These are phyloP conservation scores for Colletotrichum graminicola DNA, from an alignment of 2,329 filamentous ascomycete genomes.

Conservation along the genomic window DNA sequence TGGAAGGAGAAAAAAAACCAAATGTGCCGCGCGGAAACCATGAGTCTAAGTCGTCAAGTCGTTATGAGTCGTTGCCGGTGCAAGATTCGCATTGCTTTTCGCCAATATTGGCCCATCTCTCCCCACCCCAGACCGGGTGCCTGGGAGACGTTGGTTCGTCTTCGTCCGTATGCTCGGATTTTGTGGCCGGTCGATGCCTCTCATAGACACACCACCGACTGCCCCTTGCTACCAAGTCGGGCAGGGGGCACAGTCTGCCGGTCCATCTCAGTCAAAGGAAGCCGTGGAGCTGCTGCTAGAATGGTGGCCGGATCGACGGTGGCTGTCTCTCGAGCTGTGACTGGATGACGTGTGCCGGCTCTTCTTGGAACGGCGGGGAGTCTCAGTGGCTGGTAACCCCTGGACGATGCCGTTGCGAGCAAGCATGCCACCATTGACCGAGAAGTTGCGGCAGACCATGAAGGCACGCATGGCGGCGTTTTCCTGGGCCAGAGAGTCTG, in stretches of 20 bases:
- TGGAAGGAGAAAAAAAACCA: slow-evolving; percentile 21
- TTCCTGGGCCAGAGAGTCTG: slow-evolving; percentile 86
- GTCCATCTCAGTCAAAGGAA: slow-evolving; percentile 62
- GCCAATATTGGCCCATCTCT: slow-evolving; percentile 6
- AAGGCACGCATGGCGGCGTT: slow-evolving; percentile 96
- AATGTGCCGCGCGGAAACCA: slow-evolving; percentile 42
- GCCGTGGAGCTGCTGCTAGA: slow-evolving; percentile 74
- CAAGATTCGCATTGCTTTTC: slow-evolving; percentile 45
- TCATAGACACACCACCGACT: slow-evolving; percentile 43
- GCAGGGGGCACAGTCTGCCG: slow-evolving; percentile 16
- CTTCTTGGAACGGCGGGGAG: slow-evolving; percentile 63
- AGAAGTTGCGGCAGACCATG: slow-evolving; percentile 98
- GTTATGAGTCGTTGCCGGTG: slow-evolving; percentile 44
- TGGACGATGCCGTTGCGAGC: slow-evolving; percentile 77
- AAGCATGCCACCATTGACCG: slow-evolving; percentile 93
- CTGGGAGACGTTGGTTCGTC: not conserved
- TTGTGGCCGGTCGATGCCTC: slow-evolving; percentile 55
- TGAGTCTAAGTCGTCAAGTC: slow-evolving; percentile 43
- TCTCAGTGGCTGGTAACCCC: slow-evolving; percentile 69
- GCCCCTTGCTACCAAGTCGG: slow-evolving; percentile 36
- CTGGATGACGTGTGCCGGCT: slow-evolving; percentile 61
- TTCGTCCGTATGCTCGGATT: slow-evolving; percentile 47
- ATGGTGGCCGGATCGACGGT: slow-evolving; percentile 66
- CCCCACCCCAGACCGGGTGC: not conserved
- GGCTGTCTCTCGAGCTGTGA: slow-evolving; percentile 55